A percentile compares a stretch with the other conserved stretches of the same genome.
Evolutionary conservation across 192 early-diverging fungal species (phyloP).

Genomic region (Coemansia sp.): DNA sequence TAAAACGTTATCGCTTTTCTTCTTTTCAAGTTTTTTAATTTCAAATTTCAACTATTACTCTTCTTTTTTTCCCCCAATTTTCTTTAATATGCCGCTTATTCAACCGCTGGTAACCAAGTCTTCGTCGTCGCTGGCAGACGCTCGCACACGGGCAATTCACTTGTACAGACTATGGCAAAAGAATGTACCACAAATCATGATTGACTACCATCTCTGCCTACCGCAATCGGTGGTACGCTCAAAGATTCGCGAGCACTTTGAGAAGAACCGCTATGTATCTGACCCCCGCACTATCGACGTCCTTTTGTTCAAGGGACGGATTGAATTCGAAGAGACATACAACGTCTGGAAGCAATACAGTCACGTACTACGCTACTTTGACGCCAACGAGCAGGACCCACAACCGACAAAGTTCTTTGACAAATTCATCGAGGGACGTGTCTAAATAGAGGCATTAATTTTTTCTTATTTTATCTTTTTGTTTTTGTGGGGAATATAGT

Average conservation of each 20-base stretch:
- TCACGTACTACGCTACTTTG: conserved; percentile 88
- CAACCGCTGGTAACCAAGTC: conserved; percentile 46
- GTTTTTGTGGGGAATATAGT: neutral
- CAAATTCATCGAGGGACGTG: conserved; percentile 74
- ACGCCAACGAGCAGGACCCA: conserved; percentile 68
- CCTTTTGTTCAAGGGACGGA: conserved; percentile 83
- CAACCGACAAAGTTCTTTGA: conserved; percentile 77
- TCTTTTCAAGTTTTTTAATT: neutral
- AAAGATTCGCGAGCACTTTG: conserved; percentile 89
- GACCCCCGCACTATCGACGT: conserved; percentile 80
- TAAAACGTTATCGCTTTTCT: conserved; percentile 2
- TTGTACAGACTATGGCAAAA: conserved; percentile 75
- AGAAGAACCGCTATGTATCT: conserved; percentile 77
- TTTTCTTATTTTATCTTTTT: neutral
- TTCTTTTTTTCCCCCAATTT: neutral
- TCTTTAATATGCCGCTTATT: conserved; percentile 44
- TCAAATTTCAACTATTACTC: neutral
- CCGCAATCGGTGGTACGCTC: conserved; percentile 71
- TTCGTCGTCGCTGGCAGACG: conserved; percentile 66
- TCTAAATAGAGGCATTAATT: conserved; percentile 3
- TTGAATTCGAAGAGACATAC: conserved; percentile 87
- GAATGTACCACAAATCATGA: conserved; percentile 70
- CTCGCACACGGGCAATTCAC: conserved; percentile 63
- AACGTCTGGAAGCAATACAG: conserved; percentile 92
- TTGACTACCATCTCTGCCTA: conserved; percentile 73